Evolutionary conservation across 2,329 filamentous ascomycete species (phyloP).

Genomic region (Sporothrix curviconia): DNA sequence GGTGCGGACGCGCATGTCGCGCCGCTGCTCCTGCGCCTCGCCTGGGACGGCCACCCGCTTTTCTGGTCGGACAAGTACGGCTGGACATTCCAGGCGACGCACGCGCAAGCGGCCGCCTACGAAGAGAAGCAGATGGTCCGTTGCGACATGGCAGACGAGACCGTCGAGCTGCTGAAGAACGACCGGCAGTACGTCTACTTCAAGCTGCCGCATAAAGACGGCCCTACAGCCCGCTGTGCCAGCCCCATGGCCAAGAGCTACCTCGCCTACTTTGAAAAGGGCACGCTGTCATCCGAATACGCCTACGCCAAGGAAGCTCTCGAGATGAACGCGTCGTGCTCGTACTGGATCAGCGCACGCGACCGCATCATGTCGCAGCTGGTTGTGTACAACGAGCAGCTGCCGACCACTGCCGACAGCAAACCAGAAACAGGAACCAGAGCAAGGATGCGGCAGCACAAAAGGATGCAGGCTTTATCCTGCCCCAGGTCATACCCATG

Average conservation of each 20-base stretch:
- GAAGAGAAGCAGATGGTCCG: constrained; percentile 62
- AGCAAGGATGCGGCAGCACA: too few species aligned
- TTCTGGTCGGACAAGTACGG: constrained; percentile 91
- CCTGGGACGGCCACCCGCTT: constrained; percentile 84
- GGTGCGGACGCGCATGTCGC: constrained; percentile 82
- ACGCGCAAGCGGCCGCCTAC: constrained; percentile 55
- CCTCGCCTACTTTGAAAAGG: constrained; percentile 82
- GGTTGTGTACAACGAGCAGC: constrained; percentile 62
- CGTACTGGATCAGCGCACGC: constrained; percentile 96
- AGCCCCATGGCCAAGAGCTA: constrained; percentile 91
- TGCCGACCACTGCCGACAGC: background rate
- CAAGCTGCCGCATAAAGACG: constrained; percentile 95
- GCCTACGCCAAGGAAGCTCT: constrained; percentile 87
- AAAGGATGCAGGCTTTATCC: constrained; percentile 63
- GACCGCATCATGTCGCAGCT: constrained; percentile 93
- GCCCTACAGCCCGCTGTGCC: constrained; percentile 73
- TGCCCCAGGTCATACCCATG: constrained; percentile 97
- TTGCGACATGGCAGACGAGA: constrained; percentile 72
- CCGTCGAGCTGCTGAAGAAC: constrained; percentile 57
- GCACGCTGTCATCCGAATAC: constrained; percentile 79
- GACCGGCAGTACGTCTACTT: constrained; percentile 68
- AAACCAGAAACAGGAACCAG: constrained; percentile 19
- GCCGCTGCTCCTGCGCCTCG: constrained; percentile 72
- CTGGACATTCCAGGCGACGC: constrained; percentile 80
- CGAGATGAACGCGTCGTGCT: constrained; percentile 98